Evolutionary conservation across 805 yeast species (phyloP).

Genomic region (Grigorovia transvaalensis): DNA sequence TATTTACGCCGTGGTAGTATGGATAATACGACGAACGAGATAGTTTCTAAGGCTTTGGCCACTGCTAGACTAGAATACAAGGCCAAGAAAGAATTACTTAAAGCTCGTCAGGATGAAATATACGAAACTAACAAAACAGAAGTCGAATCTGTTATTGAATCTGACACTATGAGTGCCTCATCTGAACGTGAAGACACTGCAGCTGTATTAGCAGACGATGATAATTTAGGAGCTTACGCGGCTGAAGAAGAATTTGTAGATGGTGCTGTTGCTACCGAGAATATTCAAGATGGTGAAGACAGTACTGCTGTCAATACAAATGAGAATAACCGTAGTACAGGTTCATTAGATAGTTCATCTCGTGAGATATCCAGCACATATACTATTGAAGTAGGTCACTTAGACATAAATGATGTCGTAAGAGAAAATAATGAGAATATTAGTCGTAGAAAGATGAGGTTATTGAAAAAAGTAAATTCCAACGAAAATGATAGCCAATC

Average conservation of each 20-base stretch:
- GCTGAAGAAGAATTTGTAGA: neutral
- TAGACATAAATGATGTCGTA: slow-evolving; percentile 3
- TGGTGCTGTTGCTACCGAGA: neutral
- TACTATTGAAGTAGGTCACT: slow-evolving; percentile 20
- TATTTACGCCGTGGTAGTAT: slow-evolving; percentile 45
- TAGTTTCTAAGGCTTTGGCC: slow-evolving; percentile 25
- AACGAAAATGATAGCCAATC: slow-evolving; percentile 30
- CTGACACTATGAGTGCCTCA: slow-evolving; percentile 5
- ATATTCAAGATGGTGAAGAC: neutral
- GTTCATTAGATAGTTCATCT: neutral
- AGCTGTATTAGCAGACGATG: neutral
- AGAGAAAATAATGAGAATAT: slow-evolving; percentile 11
- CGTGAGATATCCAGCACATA: slow-evolving; percentile 6
- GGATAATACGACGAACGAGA: slow-evolving; percentile 24
- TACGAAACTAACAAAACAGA: slow-evolving; percentile 20
- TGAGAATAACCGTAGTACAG: neutral
- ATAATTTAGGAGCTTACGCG: neutral
- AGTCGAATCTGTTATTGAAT: slow-evolving; percentile 1
- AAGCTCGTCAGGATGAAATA: slow-evolving; percentile 17
- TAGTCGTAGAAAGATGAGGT: slow-evolving; percentile 20
- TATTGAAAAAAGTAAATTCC: slow-evolving; percentile 19
- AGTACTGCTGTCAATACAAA: neutral
- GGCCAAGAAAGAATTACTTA: slow-evolving; percentile 12
- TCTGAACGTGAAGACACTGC: neutral
- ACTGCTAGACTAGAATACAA: slow-evolving; percentile 33